Conservation (phyloP, 352 stramenopile species). For the Phytophthora quininea region DNA sequence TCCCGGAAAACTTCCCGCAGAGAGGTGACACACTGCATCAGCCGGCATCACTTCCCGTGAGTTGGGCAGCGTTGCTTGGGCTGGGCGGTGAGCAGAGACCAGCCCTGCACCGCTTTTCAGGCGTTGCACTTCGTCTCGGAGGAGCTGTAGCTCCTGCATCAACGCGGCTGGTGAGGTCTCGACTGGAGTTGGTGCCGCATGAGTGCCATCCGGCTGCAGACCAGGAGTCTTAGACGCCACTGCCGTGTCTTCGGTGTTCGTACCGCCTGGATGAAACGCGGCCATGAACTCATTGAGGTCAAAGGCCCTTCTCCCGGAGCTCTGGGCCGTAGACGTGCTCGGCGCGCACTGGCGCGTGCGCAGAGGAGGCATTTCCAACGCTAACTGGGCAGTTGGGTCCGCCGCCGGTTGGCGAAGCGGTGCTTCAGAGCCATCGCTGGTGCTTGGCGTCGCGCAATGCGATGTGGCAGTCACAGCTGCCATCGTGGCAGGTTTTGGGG, state of each 20-base stretch:
- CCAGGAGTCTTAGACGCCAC: too few relatives aligned
- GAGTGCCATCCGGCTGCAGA: too few relatives aligned
- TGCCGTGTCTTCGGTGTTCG: too few relatives aligned
- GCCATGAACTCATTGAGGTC: neutral
- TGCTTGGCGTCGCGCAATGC: too few relatives aligned
- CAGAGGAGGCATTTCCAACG: neutral
- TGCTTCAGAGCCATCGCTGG: too few relatives aligned
- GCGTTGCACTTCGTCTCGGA: neutral
- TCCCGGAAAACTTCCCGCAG: neutral
- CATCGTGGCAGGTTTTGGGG: too few relatives aligned
- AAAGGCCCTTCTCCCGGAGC: neutral
- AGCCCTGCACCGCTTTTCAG: neutral
- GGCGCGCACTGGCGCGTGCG: too few relatives aligned
- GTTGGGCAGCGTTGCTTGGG: neutral
- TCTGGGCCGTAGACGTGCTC: neutral
- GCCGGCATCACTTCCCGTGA: neutral
- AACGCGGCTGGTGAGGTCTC: too few relatives aligned
- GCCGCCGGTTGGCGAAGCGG: neutral
- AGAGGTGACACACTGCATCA: neutral
- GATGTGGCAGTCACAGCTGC: too few relatives aligned
- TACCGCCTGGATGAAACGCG: neutral
- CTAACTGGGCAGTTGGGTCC: too few relatives aligned
- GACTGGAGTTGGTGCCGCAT: too few relatives aligned
- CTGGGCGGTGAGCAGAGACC: neutral
- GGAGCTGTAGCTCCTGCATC: neutral